Evolutionary conservation across 2,329 filamentous ascomycete genomes (phyloP), one percentile per base, ranked within the genome.

Genomic region (Sordariomycetes sp.): DNA sequence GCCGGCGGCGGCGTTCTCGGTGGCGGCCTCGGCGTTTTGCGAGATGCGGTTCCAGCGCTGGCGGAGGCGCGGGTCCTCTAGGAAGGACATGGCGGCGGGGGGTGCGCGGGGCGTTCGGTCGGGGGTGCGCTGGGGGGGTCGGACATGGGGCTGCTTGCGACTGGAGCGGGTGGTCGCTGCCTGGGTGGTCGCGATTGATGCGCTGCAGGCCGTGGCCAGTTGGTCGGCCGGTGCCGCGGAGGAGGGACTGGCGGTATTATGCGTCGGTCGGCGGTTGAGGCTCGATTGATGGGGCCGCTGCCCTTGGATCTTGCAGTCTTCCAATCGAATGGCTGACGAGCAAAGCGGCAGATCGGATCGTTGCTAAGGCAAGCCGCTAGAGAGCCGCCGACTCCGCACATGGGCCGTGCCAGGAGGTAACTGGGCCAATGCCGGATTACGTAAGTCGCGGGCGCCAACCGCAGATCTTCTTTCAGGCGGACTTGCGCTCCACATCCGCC

Each of bases 1-100:
- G 58, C 87, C 86, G 53, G 89, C 90, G 60, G 94, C 91, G n/a
- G 92, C 90, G 58, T 89, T 86, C 69, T 95, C 90, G 60, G 95
- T 95, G 53, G 89, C 90, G 35, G 87, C 81, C 71, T 96, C 92
- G 70, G 95, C 84, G 65, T 92, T 95, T 64, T 94, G 87, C 7
- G 89, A 86, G 68, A 96, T 86, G 67, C 94, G 89, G 69, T 96
- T 95, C 81, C 95, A 89, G 64, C 89, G 90, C 71, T 95, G 90
- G 63, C 91, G 89, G 70, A 96, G 84, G 65, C 91, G 88, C 60
- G 91, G 91, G 71, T 96, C 91, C 67, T 86, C 82, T 62, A 86
- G 75, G 63, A 86, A 82, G 57, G 78, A 74, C 80, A 82, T 82
- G 60, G 56, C 68, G 68, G 59, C 68, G 68, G 59, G 54, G 22